phyloP scores from a whole-genome alignment of 2,329 filamentous ascomycete species.

The Ampelomyces quisqualis region DNA sequence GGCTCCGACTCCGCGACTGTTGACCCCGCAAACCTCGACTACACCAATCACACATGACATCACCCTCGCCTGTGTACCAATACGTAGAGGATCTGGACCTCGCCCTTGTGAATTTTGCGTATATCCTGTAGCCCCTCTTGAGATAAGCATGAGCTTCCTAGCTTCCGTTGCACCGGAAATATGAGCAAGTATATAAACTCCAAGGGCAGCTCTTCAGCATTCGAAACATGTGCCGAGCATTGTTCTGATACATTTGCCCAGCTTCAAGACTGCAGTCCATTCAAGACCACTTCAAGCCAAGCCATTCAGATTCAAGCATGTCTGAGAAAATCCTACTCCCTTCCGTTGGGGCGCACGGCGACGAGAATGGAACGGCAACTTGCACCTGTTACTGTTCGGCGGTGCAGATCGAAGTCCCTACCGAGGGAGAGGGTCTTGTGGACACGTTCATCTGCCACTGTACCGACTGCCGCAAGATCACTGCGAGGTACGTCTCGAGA shows the following conservation, averaged over 20 bases:
- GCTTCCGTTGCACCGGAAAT: conserved; percentile 1
- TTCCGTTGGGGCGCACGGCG: conserved; percentile 3
- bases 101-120: neutral
- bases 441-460: conserved; percentile 61
- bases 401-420: conserved; percentile 28
- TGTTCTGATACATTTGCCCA: neutral
- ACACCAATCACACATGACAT: neutral
- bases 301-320: too few species aligned
- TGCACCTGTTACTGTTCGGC: conserved; percentile 37
- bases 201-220: too few species aligned
- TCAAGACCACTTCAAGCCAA: neutral
- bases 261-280: conserved; percentile 1
- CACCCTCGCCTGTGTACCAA: neutral
- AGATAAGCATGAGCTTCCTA: neutral
- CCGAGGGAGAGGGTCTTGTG: conserved; percentile 42
- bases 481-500: conserved; percentile 10
- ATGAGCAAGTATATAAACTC: conserved; percentile 3
- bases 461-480: conserved; percentile 53
- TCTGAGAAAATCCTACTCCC: conserved; percentile 1
- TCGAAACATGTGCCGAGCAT: too few species aligned
- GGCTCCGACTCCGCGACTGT: neutral
- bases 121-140: too few species aligned
- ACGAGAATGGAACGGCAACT: conserved; percentile 26
- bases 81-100: neutral
- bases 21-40: too few species aligned